These are phyloP conservation scores for Phytophthora pinifolia DNA, from an alignment of 352 stramenopile species.

Conservation along the genomic window DNA sequence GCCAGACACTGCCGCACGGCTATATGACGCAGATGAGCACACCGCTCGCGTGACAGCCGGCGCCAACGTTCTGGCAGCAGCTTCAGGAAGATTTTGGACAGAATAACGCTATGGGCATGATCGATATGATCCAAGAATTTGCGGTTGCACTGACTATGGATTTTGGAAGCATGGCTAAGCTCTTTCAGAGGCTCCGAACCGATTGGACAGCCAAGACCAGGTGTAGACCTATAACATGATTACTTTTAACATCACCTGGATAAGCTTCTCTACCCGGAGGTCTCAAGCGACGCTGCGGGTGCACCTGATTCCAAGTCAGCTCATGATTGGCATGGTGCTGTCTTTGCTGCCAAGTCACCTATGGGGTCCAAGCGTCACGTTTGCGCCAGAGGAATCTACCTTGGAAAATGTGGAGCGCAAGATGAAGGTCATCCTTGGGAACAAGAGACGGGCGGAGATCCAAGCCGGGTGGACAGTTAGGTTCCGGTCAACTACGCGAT, in stretches of 20 bases:
- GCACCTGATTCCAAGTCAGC: no score
- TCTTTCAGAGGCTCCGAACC: no score
- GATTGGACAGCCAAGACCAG: no score
- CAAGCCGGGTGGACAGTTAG: no score
- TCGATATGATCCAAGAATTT: constrained; percentile 3
- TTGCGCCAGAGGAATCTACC: background rate
- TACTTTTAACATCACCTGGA: no score
- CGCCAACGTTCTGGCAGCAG: background rate
- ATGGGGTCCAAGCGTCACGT: no score
- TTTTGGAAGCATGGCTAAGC: background rate
- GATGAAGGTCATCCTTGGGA: constrained; percentile 4
- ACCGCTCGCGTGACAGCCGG: constrained; percentile 2
- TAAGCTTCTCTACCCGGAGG: no score
- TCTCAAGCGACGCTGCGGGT: no score
- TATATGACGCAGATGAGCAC: constrained; percentile 9
- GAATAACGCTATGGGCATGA: background rate
- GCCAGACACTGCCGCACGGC: constrained; percentile 6
- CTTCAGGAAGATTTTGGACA: background rate
- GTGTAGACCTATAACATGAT: no score
- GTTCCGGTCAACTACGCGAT: no score
- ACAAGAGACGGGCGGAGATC: constrained; percentile 2
- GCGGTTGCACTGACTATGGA: background rate
- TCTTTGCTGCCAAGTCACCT: no score
- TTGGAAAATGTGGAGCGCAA: constrained; percentile 10
- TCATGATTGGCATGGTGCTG: no score